phyloP scores from a whole-genome alignment of 345 rosid genomes.

The Boechera stricta region DNA sequence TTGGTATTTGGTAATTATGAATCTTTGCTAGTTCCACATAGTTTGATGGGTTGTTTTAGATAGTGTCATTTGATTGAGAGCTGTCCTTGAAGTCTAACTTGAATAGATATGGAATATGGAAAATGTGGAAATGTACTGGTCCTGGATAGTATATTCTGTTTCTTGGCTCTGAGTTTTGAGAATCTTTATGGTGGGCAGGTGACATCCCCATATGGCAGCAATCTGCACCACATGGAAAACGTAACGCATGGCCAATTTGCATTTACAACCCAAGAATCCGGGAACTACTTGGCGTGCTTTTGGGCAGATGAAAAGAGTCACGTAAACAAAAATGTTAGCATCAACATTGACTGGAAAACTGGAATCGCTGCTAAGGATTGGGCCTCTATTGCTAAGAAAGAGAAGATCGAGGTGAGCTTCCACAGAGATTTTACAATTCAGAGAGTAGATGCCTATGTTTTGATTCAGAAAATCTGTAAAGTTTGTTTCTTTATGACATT shows the following conservation, averaged over 20 bases:
- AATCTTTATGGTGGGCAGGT: constrained; percentile 51
- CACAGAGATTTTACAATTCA: background rate
- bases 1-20: too few relatives aligned
- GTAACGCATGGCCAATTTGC: constrained; percentile 86
- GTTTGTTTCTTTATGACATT: constrained; percentile 10
- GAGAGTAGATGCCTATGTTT: background rate
- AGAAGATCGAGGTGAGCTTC: constrained; percentile 75
- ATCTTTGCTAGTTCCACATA: background rate
- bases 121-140: background rate
- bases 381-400: constrained; percentile 89
- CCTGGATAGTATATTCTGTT: background rate
- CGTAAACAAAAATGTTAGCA: constrained; percentile 43
- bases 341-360: constrained; percentile 78
- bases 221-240: constrained; percentile 64
- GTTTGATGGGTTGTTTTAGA: background rate
- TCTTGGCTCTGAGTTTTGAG: constrained; percentile 1
- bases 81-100: background rate
- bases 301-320: constrained; percentile 53
- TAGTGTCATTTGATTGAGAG: constrained; percentile 16
- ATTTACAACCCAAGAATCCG: constrained; percentile 83
- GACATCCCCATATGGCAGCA: constrained; percentile 79
- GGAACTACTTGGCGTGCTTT: constrained; percentile 85
- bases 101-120: background rate
- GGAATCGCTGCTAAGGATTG: constrained; percentile 98
- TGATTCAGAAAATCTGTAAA: background rate